Base-by-base conservation (phyloP, 257 asterid species). In the Nicotiana noctiflora region DNA sequence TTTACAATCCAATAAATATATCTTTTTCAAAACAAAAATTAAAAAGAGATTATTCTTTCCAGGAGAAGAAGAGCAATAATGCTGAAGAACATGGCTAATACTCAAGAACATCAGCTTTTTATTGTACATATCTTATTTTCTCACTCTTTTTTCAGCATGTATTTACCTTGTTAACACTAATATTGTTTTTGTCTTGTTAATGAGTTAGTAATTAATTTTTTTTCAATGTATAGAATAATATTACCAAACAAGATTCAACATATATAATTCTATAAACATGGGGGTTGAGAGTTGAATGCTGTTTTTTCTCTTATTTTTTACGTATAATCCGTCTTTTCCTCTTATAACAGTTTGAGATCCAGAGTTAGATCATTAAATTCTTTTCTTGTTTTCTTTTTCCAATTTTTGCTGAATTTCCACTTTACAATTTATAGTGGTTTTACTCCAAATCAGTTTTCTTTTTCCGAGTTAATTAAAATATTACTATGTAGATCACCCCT, bases 91-190 rank as follows among this genome's bases (percentile, higher is more conserved):
- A 88, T 86, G 79, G 62, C 8, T 88, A 88, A 86, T 88, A 85
- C 90, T 66, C 85, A 85, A 61, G 93, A 89, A 37, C 92, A 90
- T 80, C 79, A 49, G 89, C 75, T 79, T 89, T 79, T 93, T 89
- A 86, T 79, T 79, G 83, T 82, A 76, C 77, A 5, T n/a, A 10
- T 53, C 83, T 53, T 80, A 29, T 13, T 66, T 67, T 17, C 15
- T 13, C 29, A 52, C 51, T 7, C 53, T 61, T 5, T 14, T 49
- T 55, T 55, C 0, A 51, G 56, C 56, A 51, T 51, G 18, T 51
- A 11, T 51, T 1, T 4, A 51, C 9, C 2, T 74, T 21, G 25
- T 12, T 49, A 49, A 12, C 79, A 23, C 79, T 46, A 70, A 44
- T 70, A 0, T n/a, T 40, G 19, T 44, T 44, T 46, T 21, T 40